Conservation (phyloP, 2,329 filamentous ascomycete species). For the Fusarium sambucinum region DNA sequence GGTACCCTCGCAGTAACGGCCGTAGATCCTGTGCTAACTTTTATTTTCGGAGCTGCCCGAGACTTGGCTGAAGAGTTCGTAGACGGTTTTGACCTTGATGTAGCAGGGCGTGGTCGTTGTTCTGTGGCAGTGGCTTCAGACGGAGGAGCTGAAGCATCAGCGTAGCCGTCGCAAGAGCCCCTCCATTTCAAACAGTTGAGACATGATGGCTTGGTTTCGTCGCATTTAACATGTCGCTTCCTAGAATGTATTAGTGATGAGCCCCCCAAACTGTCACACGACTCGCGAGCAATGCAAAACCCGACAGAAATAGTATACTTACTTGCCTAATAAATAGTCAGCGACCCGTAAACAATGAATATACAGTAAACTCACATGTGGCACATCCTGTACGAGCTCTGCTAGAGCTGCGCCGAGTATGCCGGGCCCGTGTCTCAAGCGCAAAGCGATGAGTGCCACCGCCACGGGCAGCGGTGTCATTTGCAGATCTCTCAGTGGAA, state of each 20-base stretch:
- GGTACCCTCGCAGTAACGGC: constrained; percentile 50
- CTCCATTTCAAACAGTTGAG: constrained; percentile 58
- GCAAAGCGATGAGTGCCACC: constrained; percentile 55
- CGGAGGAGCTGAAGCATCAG: constrained; percentile 33
- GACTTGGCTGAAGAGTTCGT: constrained; percentile 14
- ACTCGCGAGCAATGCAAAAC: background rate
- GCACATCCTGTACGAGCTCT: constrained; percentile 55
- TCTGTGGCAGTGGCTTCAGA: constrained; percentile 14
- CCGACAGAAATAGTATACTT: constrained; percentile 31
- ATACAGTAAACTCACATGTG: constrained; percentile 51
- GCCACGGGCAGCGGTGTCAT: constrained; percentile 38
- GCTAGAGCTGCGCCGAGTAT: constrained; percentile 55
- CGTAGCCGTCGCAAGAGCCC: constrained; percentile 56
- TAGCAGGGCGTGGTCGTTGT: constrained; percentile 17
- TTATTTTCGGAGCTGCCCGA: constrained; percentile 28
- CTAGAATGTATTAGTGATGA: constrained; percentile 41
- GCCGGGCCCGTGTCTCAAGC: constrained; percentile 53
- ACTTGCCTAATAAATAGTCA: constrained; percentile 50
- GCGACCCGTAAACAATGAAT: constrained; percentile 8
- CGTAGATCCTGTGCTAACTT: constrained; percentile 31
- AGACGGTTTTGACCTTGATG: constrained; percentile 19
- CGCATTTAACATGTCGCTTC: constrained; percentile 59
- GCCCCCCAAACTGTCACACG: background rate
- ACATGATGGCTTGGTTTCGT: constrained; percentile 57
- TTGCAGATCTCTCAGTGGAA: constrained; percentile 34